Conservation (phyloP, 139 green algal species). For the Auxenochlorella pyrenoidosa region DNA sequence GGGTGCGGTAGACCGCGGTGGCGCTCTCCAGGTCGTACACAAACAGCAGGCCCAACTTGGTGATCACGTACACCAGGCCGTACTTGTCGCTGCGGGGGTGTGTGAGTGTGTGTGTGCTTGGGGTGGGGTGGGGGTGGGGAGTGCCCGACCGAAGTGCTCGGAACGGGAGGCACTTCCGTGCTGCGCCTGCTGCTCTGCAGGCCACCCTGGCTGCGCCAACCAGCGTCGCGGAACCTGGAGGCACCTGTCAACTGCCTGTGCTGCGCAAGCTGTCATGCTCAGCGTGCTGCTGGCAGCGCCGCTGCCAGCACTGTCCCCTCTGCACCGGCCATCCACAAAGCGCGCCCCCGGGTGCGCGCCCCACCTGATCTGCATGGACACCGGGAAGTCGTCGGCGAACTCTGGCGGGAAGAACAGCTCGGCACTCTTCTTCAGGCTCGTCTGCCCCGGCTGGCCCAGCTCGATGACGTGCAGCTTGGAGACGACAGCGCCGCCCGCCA, state of each 20-base stretch:
- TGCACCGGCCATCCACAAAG: too few species aligned
- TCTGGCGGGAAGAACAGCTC: slow-evolving; percentile 99
- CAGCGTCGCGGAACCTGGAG: too few species aligned
- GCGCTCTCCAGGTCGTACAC: slow-evolving; percentile 98
- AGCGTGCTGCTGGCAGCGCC: too few species aligned
- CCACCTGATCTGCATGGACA: slow-evolving; percentile 90
- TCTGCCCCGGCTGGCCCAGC: slow-evolving; percentile 76
- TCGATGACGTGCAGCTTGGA: slow-evolving; percentile 99
- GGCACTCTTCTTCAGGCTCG: slow-evolving; percentile 87
- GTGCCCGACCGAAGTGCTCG: not conserved
- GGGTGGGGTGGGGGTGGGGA: not conserved
- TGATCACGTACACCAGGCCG: slow-evolving; percentile 95
- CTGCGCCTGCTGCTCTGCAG: too few species aligned
- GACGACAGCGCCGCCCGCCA: slow-evolving; percentile 57
- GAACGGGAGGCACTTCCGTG: too few species aligned
- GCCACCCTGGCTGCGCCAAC: too few species aligned
- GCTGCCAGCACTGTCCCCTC: too few species aligned
- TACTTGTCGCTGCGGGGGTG: slow-evolving; percentile 74
- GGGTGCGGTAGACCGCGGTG: slow-evolving; percentile 94
- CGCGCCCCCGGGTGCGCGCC: not conserved
- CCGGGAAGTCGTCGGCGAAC: slow-evolving; percentile 99
- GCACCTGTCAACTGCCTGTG: too few species aligned
- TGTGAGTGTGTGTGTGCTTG: too few species aligned
- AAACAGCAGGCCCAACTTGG: slow-evolving; percentile 98
- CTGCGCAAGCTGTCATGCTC: too few species aligned